A percentile compares a stretch with the other conserved stretches of the same genome.
phyloP scores from a whole-genome alignment of 768 basidiomycete species.

The Termitomyces sp. region DNA sequence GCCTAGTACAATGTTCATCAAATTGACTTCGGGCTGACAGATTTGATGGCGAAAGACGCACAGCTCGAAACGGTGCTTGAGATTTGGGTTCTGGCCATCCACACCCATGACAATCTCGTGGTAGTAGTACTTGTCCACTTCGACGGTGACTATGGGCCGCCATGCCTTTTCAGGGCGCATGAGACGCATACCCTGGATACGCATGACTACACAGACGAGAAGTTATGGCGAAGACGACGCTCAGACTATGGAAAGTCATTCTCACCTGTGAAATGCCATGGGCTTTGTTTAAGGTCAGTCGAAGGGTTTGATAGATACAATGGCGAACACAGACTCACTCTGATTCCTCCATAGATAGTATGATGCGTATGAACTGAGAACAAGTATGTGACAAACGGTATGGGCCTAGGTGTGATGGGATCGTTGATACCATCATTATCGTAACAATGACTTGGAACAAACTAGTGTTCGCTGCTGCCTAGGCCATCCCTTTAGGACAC shows the following conservation, averaged over 20 bases:
- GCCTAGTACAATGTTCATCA: conserved; percentile 22
- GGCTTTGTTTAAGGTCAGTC: conserved; percentile 13
- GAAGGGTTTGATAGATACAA: no score
- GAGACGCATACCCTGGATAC: conserved; percentile 36
- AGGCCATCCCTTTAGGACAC: no score
- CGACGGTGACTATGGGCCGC: conserved; percentile 59
- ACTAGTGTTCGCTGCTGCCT: no score
- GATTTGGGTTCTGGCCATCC: conserved; percentile 68
- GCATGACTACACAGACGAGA: conserved; percentile 26
- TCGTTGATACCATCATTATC: not conserved
- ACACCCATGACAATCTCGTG: conserved; percentile 56
- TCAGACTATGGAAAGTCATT: not conserved
- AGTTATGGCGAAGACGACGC: not conserved
- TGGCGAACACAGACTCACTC: not conserved
- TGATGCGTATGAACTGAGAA: no score
- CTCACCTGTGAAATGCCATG: conserved; percentile 29
- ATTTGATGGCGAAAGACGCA: conserved; percentile 24
- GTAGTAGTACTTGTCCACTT: conserved; percentile 42
- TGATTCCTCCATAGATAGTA: not conserved
- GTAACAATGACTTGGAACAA: no score
- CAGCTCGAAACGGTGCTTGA: conserved; percentile 48
- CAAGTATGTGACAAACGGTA: no score
- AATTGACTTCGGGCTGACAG: not conserved
- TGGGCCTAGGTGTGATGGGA: not conserved
- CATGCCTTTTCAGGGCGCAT: conserved; percentile 59